phyloP scores from a whole-genome alignment of 2,329 filamentous ascomycete species.

The Penicillium sp. region DNA sequence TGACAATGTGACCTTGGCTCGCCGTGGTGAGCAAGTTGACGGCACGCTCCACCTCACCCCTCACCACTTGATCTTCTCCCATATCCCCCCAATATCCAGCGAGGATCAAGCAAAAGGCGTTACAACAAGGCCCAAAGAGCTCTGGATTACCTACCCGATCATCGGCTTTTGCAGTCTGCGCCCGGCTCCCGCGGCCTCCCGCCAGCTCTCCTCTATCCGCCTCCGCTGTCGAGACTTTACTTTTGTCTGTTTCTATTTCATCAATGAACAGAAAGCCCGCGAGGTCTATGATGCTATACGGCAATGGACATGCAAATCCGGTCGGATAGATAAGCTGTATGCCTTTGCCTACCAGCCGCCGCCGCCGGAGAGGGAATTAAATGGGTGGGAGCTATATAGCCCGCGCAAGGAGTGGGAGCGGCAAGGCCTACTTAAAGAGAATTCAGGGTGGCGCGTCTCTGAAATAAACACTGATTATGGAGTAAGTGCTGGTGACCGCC shows the following conservation, averaged over 20 bases:
- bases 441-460: conserved; percentile 81
- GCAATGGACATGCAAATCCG: conserved; percentile 71
- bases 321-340: conserved; percentile 80
- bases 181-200: conserved; percentile 63
- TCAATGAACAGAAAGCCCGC: conserved; percentile 65
- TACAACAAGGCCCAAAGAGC: conserved; percentile 58
- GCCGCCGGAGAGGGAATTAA: conserved; percentile 64
- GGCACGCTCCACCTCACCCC: conserved; percentile 59
- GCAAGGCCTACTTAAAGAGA: conserved; percentile 79
- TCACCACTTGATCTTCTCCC: conserved; percentile 62
- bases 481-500: conserved; percentile 35
- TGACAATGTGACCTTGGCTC: conserved; percentile 55
- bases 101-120: conserved; percentile 38
- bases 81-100: conserved; percentile 44
- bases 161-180: conserved; percentile 75
- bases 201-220: conserved; percentile 73
- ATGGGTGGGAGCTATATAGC: conserved; percentile 83
- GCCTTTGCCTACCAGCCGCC: conserved; percentile 80
- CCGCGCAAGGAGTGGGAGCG: conserved; percentile 77
- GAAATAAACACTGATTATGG: conserved; percentile 83
- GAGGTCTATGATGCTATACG: conserved; percentile 87
- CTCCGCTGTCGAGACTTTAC: conserved; percentile 89
- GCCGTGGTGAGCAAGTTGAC: conserved; percentile 52
- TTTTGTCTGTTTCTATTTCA: conserved; percentile 86
- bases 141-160: conserved; percentile 94